Evolutionary conservation across 352 stramenopile genomes (phyloP).

Genomic region (Phytophthora macrochlamydospora): DNA sequence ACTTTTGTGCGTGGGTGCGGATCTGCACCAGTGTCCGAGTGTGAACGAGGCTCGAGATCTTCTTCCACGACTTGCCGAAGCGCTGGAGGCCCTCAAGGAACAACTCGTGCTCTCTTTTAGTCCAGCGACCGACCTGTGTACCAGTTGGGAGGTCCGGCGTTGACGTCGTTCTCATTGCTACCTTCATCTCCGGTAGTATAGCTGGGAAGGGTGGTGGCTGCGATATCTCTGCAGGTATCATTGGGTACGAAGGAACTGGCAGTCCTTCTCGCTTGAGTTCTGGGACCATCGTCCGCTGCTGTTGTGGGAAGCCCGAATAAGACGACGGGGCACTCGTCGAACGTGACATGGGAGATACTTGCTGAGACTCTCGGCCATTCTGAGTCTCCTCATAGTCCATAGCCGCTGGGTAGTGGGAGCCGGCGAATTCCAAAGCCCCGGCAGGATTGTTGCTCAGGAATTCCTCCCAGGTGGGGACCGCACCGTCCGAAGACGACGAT

Average conservation of each 20-base stretch:
- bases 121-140: slow-evolving; percentile 84
- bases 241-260: slow-evolving; percentile 5
- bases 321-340: slow-evolving; percentile 2
- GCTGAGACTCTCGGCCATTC: slow-evolving; percentile 15
- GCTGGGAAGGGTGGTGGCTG: neutral
- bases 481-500: neutral
- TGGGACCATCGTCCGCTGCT: slow-evolving; percentile 5
- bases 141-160: neutral
- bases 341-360: neutral
- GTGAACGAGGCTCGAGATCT: slow-evolving; percentile 83
- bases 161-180: neutral
- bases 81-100: slow-evolving; percentile 88
- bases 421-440: slow-evolving; percentile 12
- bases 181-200: slow-evolving; percentile 13
- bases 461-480: slow-evolving; percentile 31
- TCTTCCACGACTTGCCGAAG: slow-evolving; percentile 93
- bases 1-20: slow-evolving; percentile 97
- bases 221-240: slow-evolving; percentile 2
- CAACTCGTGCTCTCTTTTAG: slow-evolving; percentile 87
- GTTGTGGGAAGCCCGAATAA: slow-evolving; percentile 11
- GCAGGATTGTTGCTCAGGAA: slow-evolving; percentile 14
- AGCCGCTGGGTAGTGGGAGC: slow-evolving; percentile 8
- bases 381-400: slow-evolving; percentile 7
- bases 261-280: slow-evolving; percentile 18
- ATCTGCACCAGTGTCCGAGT: slow-evolving; percentile 94